Base-by-base conservation (phyloP, 2,329 filamentous ascomycete genomes). In the Madurella mycetomatis region DNA sequence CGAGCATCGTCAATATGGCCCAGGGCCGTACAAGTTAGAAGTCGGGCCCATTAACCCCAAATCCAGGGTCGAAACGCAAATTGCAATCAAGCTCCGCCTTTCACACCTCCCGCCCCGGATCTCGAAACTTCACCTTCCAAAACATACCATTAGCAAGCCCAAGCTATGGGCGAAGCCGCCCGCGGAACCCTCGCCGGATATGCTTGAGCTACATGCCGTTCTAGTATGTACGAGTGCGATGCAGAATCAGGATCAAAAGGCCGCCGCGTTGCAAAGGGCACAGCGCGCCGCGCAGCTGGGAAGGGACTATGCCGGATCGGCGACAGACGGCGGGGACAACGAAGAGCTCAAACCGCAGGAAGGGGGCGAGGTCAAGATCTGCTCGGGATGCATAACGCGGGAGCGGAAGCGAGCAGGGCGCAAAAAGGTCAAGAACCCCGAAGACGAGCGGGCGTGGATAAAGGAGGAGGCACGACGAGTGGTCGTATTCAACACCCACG, bases 61-160 rank as follows among this genome's bases (percentile, higher is more conserved):
- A 71, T 96, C 92, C 15, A 85, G 94, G 18, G 94, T 97, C 16
- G 94, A 99, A 74, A 97, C 94, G 0, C 94, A 97, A 68, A 96
- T 97, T 62, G 89, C 88, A 9, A 90, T 96, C 62, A 86, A 86
- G 64, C 79, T 97, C 70, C 87, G 85, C 0, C 72, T 97, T 40
- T 86, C 84, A 54, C 84, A 88, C 17, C 75, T 95, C 45, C 91
- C 92, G 1, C 74, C 79, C 0, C 87, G 87, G 11, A 83, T 92
- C 54, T 88, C 86, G 60, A 90, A 87, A 67, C 75, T 97, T 48
- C 91, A 95, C 65, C 80, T 99, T 15, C 94, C 92, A 4, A 84
- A 87, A 3, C 86, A 96, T 67, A 95, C 90, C 1, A 94, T 99
- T 51, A 94, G 92, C 17, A 97, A 97, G 69, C 89, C 92, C 7